Percentiles rank a stretch among this genome's conserved stretches.
These are phyloP conservation scores for Fusarium sarcochroum DNA, from an alignment of 2,329 filamentous ascomycete genomes.

Conservation along the genomic window DNA sequence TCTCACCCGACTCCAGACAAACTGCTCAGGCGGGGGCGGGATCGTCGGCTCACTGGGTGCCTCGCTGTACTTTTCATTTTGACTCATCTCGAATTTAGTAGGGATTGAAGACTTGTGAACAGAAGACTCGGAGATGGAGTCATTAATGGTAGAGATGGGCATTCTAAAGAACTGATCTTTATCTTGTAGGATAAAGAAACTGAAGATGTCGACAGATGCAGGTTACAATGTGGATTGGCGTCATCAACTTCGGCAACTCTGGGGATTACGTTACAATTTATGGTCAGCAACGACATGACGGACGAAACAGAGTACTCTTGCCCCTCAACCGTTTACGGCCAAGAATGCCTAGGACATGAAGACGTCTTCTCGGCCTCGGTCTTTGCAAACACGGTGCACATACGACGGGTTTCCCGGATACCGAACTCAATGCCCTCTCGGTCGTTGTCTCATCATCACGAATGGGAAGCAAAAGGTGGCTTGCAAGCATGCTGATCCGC, in stretches of 20 bases:
- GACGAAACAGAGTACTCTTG: constrained; percentile 8
- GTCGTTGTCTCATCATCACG: constrained; percentile 2
- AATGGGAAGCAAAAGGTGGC: constrained; percentile 3
- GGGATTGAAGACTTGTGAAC: constrained; percentile 51
- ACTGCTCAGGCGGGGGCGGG: constrained; percentile 44
- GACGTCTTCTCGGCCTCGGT: constrained; percentile 25
- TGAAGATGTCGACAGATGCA: constrained; percentile 19
- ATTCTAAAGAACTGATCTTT: constrained; percentile 40
- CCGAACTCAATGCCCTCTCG: constrained; percentile 11
- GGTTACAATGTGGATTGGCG: constrained; percentile 30
- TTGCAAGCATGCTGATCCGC: constrained; percentile 24
- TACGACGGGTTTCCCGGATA: constrained; percentile 6
- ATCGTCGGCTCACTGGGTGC: constrained; percentile 33
- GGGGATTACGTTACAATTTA: constrained; percentile 46
- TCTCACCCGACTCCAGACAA: constrained; percentile 67
- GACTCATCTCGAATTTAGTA: constrained; percentile 53
- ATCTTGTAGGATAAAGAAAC: neutral
- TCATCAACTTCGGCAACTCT: constrained; percentile 26
- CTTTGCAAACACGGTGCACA: constrained; percentile 16
- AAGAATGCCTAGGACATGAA: constrained; percentile 7
- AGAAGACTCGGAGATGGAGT: constrained; percentile 54
- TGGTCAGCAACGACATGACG: constrained; percentile 34
- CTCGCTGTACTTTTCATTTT: constrained; percentile 44
- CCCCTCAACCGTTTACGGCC: constrained; percentile 31
- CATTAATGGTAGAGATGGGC: constrained; percentile 48